phyloP scores from a whole-genome alignment of 108 stramenopile genomes.

The Cyclotella atomus region DNA sequence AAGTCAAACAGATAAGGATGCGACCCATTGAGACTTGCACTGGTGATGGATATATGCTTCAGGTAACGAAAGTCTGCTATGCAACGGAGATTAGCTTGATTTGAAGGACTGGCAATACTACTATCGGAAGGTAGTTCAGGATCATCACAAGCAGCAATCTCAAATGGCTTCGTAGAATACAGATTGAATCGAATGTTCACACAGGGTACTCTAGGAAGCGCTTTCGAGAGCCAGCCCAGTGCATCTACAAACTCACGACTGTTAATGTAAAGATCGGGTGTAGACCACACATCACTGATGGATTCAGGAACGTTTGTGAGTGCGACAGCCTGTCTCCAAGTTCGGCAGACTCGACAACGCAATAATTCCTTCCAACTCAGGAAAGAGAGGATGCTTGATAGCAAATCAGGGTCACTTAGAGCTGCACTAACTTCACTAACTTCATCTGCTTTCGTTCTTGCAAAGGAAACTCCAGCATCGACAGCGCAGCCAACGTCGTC shows the following conservation, averaged over 20 bases:
- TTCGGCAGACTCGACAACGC: conserved; percentile 2
- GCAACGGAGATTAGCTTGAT: background rate
- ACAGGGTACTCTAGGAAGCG: background rate
- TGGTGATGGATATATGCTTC: background rate
- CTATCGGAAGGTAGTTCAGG: background rate
- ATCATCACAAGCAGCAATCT: background rate
- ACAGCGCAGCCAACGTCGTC: too few species aligned
- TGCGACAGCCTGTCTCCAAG: background rate
- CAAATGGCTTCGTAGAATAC: background rate
- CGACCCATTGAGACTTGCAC: background rate
- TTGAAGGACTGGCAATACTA: background rate
- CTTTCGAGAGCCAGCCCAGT: background rate
- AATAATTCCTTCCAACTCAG: background rate
- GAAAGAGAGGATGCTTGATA: background rate
- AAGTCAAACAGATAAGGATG: background rate
- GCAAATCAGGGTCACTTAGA: background rate
- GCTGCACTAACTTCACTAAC: background rate
- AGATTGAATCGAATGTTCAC: conserved; percentile 1
- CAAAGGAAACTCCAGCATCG: too few species aligned
- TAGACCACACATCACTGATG: background rate
- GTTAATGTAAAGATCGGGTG: background rate
- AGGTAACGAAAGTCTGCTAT: background rate
- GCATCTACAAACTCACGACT: background rate
- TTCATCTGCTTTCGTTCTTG: background rate
- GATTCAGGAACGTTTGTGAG: conserved; percentile 3